phyloP scores from a whole-genome alignment of 495 filamentous ascomycete genomes.

The Penicillium samsonianum region DNA sequence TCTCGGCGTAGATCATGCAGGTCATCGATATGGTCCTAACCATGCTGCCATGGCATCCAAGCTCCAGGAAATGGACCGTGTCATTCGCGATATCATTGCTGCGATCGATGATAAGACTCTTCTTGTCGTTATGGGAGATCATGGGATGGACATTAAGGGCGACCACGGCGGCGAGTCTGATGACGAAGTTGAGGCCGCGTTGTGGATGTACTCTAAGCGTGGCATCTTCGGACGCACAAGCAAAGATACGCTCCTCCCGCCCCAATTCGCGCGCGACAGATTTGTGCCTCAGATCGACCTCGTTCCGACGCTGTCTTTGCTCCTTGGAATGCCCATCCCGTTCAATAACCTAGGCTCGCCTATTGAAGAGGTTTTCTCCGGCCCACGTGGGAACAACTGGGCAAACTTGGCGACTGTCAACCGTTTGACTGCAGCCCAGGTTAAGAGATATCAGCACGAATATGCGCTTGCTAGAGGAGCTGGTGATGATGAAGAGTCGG shows the following conservation, averaged over 20 bases:
- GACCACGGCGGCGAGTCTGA: conserved; percentile 97
- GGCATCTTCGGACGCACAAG: conserved; percentile 76
- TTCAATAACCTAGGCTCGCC: conserved; percentile 97
- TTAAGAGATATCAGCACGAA: conserved; percentile 79
- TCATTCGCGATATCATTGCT: conserved; percentile 70
- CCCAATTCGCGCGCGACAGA: conserved; percentile 71
- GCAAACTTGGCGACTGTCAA: conserved; percentile 73
- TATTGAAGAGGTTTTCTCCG: conserved; percentile 90
- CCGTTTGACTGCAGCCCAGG: conserved; percentile 77
- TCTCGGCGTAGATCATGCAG: conserved; percentile 95
- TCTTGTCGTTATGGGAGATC: conserved; percentile 94
- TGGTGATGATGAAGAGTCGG: conserved; percentile 58
- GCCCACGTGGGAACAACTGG: conserved; percentile 65
- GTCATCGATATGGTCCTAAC: conserved; percentile 92
- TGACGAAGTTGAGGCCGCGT: conserved; percentile 88
- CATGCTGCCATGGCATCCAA: conserved; percentile 91
- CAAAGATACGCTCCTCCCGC: conserved; percentile 60
- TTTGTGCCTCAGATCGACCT: conserved; percentile 94
- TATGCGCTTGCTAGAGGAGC: conserved; percentile 64
- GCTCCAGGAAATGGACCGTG: conserved; percentile 83
- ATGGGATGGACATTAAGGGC: conserved; percentile 96
- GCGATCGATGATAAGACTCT: conserved; percentile 81
- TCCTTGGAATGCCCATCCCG: conserved; percentile 89
- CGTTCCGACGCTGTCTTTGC: conserved; percentile 83
- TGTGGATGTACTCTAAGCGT: conserved; percentile 97